phyloP scores from a whole-genome alignment of 495 filamentous ascomycete genomes.

The Aspergillus panamensis region DNA sequence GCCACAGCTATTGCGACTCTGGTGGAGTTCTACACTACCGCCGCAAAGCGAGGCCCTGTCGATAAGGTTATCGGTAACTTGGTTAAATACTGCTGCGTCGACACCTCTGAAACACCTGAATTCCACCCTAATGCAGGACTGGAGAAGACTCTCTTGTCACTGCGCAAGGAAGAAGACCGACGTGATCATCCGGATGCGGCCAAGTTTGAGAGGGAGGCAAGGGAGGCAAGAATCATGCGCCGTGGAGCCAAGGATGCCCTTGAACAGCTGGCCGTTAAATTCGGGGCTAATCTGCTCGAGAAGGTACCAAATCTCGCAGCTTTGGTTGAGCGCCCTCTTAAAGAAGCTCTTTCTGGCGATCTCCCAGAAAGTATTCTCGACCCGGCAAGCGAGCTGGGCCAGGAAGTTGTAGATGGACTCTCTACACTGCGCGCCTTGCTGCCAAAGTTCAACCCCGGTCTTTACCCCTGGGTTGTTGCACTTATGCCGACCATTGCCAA shows the following conservation, averaged over 20 bases:
- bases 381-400: slow-evolving; percentile 68
- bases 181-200: slow-evolving; percentile 87
- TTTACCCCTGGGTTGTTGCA: slow-evolving; percentile 73
- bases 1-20: slow-evolving; percentile 75
- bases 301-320: slow-evolving; percentile 74
- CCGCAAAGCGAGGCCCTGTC: slow-evolving; percentile 71
- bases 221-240: slow-evolving; percentile 79
- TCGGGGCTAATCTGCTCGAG: slow-evolving; percentile 69
- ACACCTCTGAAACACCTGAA: slow-evolving; percentile 95
- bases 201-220: slow-evolving; percentile 81
- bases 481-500: slow-evolving; percentile 85
- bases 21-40: slow-evolving; percentile 78
- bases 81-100: slow-evolving; percentile 93
- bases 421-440: slow-evolving; percentile 88
- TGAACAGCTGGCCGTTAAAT: slow-evolving; percentile 76
- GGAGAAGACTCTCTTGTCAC: slow-evolving; percentile 76
- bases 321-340: slow-evolving; percentile 78
- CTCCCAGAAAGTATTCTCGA: slow-evolving; percentile 67
- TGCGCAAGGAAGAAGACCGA: slow-evolving; percentile 95
- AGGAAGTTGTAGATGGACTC: slow-evolving; percentile 88
- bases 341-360: slow-evolving; percentile 67
- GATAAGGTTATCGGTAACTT: slow-evolving; percentile 93
- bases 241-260: slow-evolving; percentile 93
- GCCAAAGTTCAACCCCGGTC: slow-evolving; percentile 69
- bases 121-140: slow-evolving; percentile 74